A percentile compares a stretch with the other conserved stretches of the same genome.
phyloP scores from a whole-genome alignment of 106 monocot genomes.

The Amphibolis antarctica region DNA sequence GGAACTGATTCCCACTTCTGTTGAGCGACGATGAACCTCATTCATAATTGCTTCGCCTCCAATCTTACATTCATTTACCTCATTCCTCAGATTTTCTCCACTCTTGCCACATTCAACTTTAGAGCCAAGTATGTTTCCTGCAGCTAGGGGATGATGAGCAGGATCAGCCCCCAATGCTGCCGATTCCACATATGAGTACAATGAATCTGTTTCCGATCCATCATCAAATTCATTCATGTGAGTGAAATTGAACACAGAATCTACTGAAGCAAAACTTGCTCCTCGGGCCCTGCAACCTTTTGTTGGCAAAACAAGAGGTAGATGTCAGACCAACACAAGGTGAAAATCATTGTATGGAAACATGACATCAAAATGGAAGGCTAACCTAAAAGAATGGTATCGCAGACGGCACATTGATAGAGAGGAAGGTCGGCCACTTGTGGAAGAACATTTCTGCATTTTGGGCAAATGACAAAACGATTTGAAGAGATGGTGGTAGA shows the following conservation, averaged over 20 bases:
- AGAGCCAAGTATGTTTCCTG: background rate
- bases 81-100: background rate
- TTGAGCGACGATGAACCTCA: too few species aligned
- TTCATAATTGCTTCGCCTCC: background rate
- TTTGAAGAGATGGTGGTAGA: background rate
- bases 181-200: background rate
- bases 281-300: background rate
- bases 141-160: background rate
- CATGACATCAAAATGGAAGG: background rate
- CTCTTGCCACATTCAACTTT: background rate
- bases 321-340: background rate
- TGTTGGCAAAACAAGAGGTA: background rate
- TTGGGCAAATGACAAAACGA: slow-evolving; percentile 11
- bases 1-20: too few species aligned
- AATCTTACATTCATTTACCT: background rate
- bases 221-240: background rate
- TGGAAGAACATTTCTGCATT: slow-evolving; percentile 5
- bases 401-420: slow-evolving; percentile 7
- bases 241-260: background rate
- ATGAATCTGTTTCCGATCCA: background rate
- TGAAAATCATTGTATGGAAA: background rate
- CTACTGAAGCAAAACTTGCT: background rate
- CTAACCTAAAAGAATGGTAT: slow-evolving; percentile 8
- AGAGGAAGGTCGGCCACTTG: slow-evolving; percentile 1
- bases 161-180: background rate